Evolutionary conservation across 2,329 filamentous ascomycete genomes (phyloP).

Genomic region (Ceratocystis ficicola): DNA sequence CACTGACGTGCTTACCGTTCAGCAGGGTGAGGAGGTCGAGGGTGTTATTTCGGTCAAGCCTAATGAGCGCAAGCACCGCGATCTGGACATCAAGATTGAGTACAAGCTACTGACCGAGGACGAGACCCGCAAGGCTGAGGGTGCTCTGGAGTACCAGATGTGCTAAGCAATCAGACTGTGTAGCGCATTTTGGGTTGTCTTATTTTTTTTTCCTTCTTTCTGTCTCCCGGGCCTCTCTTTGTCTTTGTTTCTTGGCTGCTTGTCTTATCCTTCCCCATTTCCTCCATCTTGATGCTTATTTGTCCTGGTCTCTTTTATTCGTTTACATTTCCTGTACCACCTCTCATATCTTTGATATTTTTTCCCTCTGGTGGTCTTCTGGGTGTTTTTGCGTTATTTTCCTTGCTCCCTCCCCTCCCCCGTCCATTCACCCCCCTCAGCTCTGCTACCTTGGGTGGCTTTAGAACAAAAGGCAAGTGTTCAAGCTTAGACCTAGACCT

Average conservation of each 20-base stretch:
- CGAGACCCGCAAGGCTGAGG: conserved; percentile 52
- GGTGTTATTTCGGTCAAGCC: conserved; percentile 71
- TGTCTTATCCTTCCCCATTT: not conserved
- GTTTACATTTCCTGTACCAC: conserved; percentile 4
- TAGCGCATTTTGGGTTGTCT: not conserved
- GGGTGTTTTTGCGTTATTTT: conserved; percentile 7
- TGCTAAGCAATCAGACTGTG: conserved; percentile 36
- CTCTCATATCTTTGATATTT: conserved; percentile 15
- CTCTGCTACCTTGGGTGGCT: not conserved
- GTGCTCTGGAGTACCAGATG: conserved; percentile 69
- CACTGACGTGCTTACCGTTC: conserved; percentile 80
- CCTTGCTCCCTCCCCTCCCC: not conserved
- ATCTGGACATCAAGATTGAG: conserved; percentile 79
- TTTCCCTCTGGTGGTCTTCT: conserved; percentile 10
- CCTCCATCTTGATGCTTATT: not conserved
- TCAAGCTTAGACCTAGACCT: conserved; percentile 8
- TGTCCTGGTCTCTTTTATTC: conserved; percentile 14
- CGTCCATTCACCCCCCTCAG: not conserved
- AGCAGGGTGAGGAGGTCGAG: conserved; percentile 67
- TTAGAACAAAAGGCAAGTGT: not conserved
- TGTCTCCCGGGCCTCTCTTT: not conserved
- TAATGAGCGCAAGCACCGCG: conserved; percentile 86
- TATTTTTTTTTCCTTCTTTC: conserved; percentile 14
- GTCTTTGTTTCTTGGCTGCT: not conserved
- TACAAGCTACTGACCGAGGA: conserved; percentile 75